Conservation (phyloP, 148 eudicot species). For the Suaeda aralocaspica region DNA sequence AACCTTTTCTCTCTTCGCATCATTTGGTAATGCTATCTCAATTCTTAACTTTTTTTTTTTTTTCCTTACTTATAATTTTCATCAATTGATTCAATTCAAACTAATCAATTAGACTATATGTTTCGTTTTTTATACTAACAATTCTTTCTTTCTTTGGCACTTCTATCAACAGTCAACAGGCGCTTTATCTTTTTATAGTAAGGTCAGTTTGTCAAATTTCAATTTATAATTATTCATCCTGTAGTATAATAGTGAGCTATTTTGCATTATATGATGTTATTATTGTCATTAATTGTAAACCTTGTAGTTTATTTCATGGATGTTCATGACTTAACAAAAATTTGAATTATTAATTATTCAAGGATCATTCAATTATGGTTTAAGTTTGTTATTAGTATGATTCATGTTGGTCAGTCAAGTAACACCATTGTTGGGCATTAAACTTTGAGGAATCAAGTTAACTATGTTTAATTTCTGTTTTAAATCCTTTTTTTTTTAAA, state of each 20-base stretch:
- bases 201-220: background rate
- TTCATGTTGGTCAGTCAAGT: background rate
- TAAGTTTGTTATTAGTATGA: too few species aligned
- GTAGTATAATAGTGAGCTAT: too few species aligned
- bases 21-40: background rate
- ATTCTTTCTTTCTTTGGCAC: background rate
- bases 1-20: background rate
- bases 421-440: background rate
- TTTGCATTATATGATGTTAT: too few species aligned
- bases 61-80: too few species aligned
- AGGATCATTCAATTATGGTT: too few species aligned
- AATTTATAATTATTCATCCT: too few species aligned
- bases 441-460: background rate
- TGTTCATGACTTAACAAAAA: constrained; percentile 3
- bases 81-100: too few species aligned
- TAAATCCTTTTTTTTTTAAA: too few species aligned
- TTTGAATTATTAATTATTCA: background rate
- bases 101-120: too few species aligned
- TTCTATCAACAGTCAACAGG: too few species aligned
- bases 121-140: background rate
- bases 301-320: background rate
- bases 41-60: background rate
- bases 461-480: background rate
- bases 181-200: background rate
- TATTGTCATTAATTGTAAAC: too few species aligned